Base-by-base conservation (phyloP, 352 stramenopile species). In the Phytophthora boehmeriae region DNA sequence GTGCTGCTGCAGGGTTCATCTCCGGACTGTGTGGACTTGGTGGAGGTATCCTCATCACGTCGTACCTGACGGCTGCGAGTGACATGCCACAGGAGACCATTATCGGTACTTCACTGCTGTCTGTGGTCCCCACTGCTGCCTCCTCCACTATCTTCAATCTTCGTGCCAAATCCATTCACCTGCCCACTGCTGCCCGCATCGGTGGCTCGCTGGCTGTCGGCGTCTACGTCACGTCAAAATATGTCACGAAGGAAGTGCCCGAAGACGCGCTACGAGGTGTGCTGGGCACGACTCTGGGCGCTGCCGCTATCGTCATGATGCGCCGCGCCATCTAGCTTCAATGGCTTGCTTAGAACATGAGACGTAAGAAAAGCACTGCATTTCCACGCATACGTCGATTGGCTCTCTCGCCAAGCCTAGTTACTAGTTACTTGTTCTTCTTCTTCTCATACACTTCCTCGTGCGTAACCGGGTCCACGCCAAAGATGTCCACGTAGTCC, bases 11-110 rank as follows among this genome's bases (percentile, higher is more conserved):
- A 8, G 86, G 86, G 25, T 95, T 93, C 68, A 88, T 95, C 68
- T 95, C 86, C 17, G 86, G 86, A 1, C 68, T 95, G 8, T 95
- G 86, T 38, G 86, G 86, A 28, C 71, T 93, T 30, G 86, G 86
- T 65, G 86, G 86, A 52, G 86, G 86, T 17, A 92, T 95, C 55
- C 75, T 95, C 54, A 95, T 95, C 65, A 95, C 86, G 14, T 82
- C 86, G 2, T 95, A 95, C 63, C 68, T 95, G 47, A 95, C 86
- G 14, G 81, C 85, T 27, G 81, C 84, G 5, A 95, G 86, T 63
- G 86, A 95, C 68, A 92, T 95, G 86, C 81, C 86, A 11, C 86
- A 95, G 65, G 75, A 80, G 51, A 72, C 71, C 8, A 93, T 95
- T 63, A 93, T 95, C 44, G 86, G 86, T 39, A 95, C 86, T 16